These are phyloP conservation scores for Pterocarpus macrocarpus DNA, from an alignment of 306 rosid genomes.

Conservation along the genomic window DNA sequence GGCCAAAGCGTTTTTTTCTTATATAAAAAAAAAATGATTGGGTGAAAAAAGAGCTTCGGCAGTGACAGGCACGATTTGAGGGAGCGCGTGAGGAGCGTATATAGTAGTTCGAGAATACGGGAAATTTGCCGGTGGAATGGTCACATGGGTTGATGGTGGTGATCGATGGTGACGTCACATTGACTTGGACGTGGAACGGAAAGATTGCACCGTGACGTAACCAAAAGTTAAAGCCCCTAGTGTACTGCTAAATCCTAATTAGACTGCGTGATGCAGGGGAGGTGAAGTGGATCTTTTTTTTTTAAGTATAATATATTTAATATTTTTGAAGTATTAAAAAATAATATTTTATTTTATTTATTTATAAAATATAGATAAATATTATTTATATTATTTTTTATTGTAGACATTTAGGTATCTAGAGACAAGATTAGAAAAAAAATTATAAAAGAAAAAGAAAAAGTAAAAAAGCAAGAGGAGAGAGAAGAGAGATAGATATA, in stretches of 20 bases:
- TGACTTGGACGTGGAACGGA: conserved; percentile 67
- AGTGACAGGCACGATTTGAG: conserved; percentile 3
- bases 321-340: too few species aligned
- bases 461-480: too few species aligned
- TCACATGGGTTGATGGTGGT: conserved; percentile 63
- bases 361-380: too few species aligned
- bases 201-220: conserved; percentile 69
- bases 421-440: too few species aligned
- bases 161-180: conserved; percentile 49
- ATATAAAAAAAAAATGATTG: too few species aligned
- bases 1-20: not conserved
- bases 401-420: too few species aligned
- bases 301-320: too few species aligned
- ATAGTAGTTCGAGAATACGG: conserved; percentile 43
- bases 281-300: not conserved
- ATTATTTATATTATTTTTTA: too few species aligned
- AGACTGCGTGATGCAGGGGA: not conserved
- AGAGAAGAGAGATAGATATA: too few species aligned
- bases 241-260: not conserved
- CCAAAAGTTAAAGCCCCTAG: conserved; percentile 50
- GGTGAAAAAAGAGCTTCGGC: too few species aligned
- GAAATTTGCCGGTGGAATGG: conserved; percentile 57
- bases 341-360: too few species aligned
- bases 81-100: conserved; percentile 38
- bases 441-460: too few species aligned